phyloP scores from a whole-genome alignment of 2,329 filamentous ascomycete genomes.

The Paracoccidioides brasiliensis region DNA sequence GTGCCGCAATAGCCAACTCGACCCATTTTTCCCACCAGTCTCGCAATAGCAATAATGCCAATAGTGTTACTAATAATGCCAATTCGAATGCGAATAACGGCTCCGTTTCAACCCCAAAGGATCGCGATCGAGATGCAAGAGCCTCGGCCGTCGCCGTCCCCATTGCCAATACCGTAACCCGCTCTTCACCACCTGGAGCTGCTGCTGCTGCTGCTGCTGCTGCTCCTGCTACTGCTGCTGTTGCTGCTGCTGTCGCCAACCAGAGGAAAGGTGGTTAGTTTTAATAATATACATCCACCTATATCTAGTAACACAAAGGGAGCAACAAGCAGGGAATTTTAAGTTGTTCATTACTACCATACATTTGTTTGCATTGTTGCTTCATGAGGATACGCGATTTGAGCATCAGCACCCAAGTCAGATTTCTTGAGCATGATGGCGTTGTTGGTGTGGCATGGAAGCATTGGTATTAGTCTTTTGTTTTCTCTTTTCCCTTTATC shows the following conservation, averaged over 20 bases:
- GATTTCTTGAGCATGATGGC: too few relatives aligned
- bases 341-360: too few relatives aligned
- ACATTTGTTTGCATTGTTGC: too few relatives aligned
- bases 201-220: constrained; percentile 12
- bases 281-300: too few relatives aligned
- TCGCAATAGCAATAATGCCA: not conserved
- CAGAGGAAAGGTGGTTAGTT: constrained; percentile 22
- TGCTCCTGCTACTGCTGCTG: too few relatives aligned
- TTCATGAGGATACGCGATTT: too few relatives aligned
- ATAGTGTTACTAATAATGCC: not conserved
- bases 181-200: constrained; percentile 13
- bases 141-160: constrained; percentile 8
- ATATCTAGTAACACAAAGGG: too few relatives aligned
- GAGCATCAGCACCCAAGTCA: too few relatives aligned
- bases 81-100: not conserved
- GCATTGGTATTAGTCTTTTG: too few relatives aligned
- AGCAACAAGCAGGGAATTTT: too few relatives aligned
- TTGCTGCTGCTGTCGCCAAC: constrained; percentile 15
- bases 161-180: constrained; percentile 12
- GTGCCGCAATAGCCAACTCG: constrained; percentile 16
- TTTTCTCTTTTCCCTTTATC: too few relatives aligned
- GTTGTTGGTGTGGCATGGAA: too few relatives aligned
- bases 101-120: not conserved
- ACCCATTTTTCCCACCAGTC: constrained; percentile 1
- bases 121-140: constrained; percentile 10